These are phyloP conservation scores for Boletus subparvulus DNA, from an alignment of 768 basidiomycete species.

Conservation along the genomic window DNA sequence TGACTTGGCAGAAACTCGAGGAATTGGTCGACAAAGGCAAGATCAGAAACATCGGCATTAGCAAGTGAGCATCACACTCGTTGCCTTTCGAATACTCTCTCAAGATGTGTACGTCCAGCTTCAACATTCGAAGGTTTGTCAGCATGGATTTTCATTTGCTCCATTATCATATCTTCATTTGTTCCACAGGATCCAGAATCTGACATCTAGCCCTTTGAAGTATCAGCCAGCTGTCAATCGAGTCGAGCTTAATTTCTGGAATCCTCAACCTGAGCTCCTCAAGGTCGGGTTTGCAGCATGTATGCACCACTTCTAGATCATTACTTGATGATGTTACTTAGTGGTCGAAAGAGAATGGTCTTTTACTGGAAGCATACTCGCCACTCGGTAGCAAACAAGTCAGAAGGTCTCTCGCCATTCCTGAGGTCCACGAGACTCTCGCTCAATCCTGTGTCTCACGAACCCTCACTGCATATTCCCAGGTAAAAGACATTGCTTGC, in stretches of 20 bases:
- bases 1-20: slow-evolving; percentile 81
- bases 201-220: slow-evolving; percentile 60
- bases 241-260: slow-evolving; percentile 75
- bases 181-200: slow-evolving; percentile 49
- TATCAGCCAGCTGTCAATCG: slow-evolving; percentile 72
- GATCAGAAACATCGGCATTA: slow-evolving; percentile 75
- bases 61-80: slow-evolving; percentile 54
- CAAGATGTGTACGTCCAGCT: slow-evolving; percentile 35
- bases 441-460: neutral
- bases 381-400: slow-evolving; percentile 70
- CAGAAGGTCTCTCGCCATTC: slow-evolving; percentile 52
- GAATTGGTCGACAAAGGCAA: slow-evolving; percentile 76
- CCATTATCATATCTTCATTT: neutral
- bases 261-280: slow-evolving; percentile 75
- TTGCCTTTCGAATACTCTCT: neutral
- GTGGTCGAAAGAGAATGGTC: slow-evolving; percentile 66
- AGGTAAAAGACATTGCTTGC: slow-evolving; percentile 58
- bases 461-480: neutral
- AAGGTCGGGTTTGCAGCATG: slow-evolving; percentile 39
- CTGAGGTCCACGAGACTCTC: slow-evolving; percentile 39
- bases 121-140: slow-evolving; percentile 53
- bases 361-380: slow-evolving; percentile 76
- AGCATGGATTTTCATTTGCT: neutral
- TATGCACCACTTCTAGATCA: neutral
- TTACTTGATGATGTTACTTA: slow-evolving; percentile 22